Percentiles rank a stretch among this genome's conserved stretches.
These are phyloP conservation scores for Stachybotrys echinatus DNA, from an alignment of 2,329 filamentous ascomycete genomes.

Conservation along the genomic window DNA sequence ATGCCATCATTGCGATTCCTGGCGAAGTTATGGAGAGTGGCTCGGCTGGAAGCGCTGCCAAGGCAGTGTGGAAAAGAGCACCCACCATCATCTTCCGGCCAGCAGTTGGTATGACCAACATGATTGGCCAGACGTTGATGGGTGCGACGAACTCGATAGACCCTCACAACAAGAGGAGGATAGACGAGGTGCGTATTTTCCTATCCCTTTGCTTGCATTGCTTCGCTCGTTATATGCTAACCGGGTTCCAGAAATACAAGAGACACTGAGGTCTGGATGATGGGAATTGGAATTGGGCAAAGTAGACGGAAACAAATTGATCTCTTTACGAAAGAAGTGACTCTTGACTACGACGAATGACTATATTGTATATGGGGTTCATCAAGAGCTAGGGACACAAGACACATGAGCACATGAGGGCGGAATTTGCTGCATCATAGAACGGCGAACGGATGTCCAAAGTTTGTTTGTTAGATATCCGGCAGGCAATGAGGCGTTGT, in stretches of 20 bases:
- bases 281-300: background rate
- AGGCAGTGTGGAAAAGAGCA: constrained; percentile 71
- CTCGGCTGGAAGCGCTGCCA: constrained; percentile 74
- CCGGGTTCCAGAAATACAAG: constrained; percentile 41
- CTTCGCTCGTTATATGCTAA: constrained; percentile 8
- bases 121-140: constrained; percentile 80
- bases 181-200: constrained; percentile 78
- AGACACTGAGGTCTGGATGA: constrained; percentile 23
- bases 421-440: background rate
- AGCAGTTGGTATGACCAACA: constrained; percentile 84
- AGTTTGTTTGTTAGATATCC: background rate
- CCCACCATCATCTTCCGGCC: constrained; percentile 92
- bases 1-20: constrained; percentile 92
- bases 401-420: background rate
- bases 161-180: constrained; percentile 70
- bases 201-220: background rate
- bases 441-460: background rate
- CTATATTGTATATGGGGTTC: background rate
- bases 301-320: background rate
- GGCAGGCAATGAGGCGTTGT: background rate
- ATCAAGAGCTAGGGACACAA: background rate
- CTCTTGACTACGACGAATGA: background rate
- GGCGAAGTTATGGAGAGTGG: constrained; percentile 84
- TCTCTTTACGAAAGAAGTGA: background rate
- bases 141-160: constrained; percentile 92